A percentile compares a stretch with the other conserved stretches of the same genome.
These are phyloP conservation scores for Seiridium cupressi DNA, from an alignment of 2,329 filamentous ascomycete species.

Conservation along the genomic window DNA sequence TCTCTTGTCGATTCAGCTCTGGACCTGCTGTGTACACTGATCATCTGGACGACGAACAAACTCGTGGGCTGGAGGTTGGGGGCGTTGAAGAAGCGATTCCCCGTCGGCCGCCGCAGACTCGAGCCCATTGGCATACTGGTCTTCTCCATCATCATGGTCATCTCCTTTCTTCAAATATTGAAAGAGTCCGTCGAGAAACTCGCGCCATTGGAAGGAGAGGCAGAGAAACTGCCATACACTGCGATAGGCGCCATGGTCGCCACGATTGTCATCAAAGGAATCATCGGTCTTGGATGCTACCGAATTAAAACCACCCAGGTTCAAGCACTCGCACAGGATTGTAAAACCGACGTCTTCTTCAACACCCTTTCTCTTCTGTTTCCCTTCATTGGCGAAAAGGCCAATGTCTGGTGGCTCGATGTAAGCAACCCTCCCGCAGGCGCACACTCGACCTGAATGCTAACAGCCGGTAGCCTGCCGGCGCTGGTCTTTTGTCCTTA, in stretches of 20 bases:
- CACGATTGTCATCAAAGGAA: conserved; percentile 58
- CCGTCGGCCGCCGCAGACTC: conserved; percentile 54
- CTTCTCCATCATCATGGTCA: conserved; percentile 63
- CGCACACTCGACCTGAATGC: not conserved
- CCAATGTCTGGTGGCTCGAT: conserved; percentile 67
- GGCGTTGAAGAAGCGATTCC: conserved; percentile 51
- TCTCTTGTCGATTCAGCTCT: conserved; percentile 61
- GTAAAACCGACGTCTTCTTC: conserved; percentile 63
- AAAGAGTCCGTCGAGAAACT: conserved; percentile 59
- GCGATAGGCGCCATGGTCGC: conserved; percentile 56
- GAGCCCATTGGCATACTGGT: conserved; percentile 63
- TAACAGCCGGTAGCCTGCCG: conserved; percentile 34
- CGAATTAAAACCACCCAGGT: conserved; percentile 63
- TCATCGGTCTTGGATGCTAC: conserved; percentile 58
- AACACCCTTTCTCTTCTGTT: conserved; percentile 63
- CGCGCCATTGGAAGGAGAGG: conserved; percentile 41
- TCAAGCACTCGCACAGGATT: conserved; percentile 61
- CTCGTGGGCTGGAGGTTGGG: conserved; percentile 56
- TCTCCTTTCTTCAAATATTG: conserved; percentile 60
- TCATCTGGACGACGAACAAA: conserved; percentile 59
- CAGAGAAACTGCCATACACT: conserved; percentile 47
- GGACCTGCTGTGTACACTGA: conserved; percentile 58
- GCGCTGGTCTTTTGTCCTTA: conserved; percentile 60
- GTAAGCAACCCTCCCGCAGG: conserved; percentile 25
- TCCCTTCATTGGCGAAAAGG: conserved; percentile 57